Evolutionary conservation across 768 basidiomycete species (phyloP), one percentile per base, ranked within the genome.

Genomic region (Myochromella boudieri): DNA sequence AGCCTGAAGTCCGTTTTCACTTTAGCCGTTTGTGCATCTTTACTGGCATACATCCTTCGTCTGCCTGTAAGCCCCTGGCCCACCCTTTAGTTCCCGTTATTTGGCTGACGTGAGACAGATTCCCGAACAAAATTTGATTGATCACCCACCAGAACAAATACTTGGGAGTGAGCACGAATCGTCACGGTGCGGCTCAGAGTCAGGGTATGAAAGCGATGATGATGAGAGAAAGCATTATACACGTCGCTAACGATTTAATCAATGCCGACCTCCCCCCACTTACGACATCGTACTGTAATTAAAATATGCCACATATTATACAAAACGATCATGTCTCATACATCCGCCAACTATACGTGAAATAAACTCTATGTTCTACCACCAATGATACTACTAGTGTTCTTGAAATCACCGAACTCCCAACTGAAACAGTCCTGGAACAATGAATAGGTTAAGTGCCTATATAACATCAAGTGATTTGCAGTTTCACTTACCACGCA

Each of bases 401-500:
- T 65, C 54, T 62, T 64, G 40, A 59, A 70, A 26, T 66, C 53
- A n/a, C 68, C 83, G 59, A 70, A 87, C 47, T 87, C 81, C 87
- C 87, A 88, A 54, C 71, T 80, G 52, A 73, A 87, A 58, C 87
- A 89, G 54, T 89, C 87, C 85, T 87, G 37, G 14, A 42, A 40
- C 26, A 17, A 11, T 11, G 46, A 24, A 21, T 27, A 42, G 17
- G 49, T 9, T 24, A 37, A 49, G 32, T 12, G 24, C n/a, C 17
- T 12, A 11, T 10, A 31, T 29, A 29, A 18, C 9, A 20, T 4
- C 25, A 7, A 26, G 6, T 3, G 18, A 25, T 6, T 3, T 33
- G 12, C 17, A 25, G 4, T n/a, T 7, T 4, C 8, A 34, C 52
- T 10, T 54, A 87, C 85, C 45, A 81, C 69, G 57, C 88, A 91